Percentiles rank a stretch among this genome's conserved stretches.
Conservation (phyloP, 305 asterid genomes). For the Ilex paraguariensis region DNA sequence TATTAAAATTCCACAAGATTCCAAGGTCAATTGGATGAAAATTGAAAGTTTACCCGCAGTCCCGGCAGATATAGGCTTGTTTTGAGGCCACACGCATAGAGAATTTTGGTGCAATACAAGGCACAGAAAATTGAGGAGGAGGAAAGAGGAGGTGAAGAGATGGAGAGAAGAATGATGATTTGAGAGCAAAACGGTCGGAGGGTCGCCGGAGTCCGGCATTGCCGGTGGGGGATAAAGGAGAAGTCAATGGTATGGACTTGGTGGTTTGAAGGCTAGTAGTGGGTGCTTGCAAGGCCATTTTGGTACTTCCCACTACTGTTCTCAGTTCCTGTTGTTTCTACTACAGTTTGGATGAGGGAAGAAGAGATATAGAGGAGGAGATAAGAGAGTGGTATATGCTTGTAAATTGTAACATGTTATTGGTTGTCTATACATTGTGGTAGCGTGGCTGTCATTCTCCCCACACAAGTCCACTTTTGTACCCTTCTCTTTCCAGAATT, state of each 20-base stretch:
- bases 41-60: neutral
- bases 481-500: slow-evolving; percentile 23
- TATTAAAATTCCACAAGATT: neutral
- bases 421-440: slow-evolving; percentile 14
- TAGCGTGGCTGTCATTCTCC: slow-evolving; percentile 72
- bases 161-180: too few species aligned
- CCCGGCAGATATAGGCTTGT: slow-evolving; percentile 77
- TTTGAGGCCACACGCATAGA: slow-evolving; percentile 79
- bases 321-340: slow-evolving; percentile 4
- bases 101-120: slow-evolving; percentile 58
- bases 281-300: slow-evolving; percentile 53
- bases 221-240: slow-evolving; percentile 27
- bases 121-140: slow-evolving; percentile 9
- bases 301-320: neutral
- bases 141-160: neutral
- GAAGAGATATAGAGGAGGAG: slow-evolving; percentile 19
- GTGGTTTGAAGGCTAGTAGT: slow-evolving; percentile 27
- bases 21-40: neutral
- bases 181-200: too few species aligned
- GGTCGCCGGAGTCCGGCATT: slow-evolving; percentile 23
- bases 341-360: neutral
- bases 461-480: slow-evolving; percentile 32
- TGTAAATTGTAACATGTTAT: slow-evolving; percentile 18
- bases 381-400: slow-evolving; percentile 24
- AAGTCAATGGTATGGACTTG: slow-evolving; percentile 29